phyloP scores from a whole-genome alignment of 495 filamentous ascomycete species.

The Parachaetomium inaequale region DNA sequence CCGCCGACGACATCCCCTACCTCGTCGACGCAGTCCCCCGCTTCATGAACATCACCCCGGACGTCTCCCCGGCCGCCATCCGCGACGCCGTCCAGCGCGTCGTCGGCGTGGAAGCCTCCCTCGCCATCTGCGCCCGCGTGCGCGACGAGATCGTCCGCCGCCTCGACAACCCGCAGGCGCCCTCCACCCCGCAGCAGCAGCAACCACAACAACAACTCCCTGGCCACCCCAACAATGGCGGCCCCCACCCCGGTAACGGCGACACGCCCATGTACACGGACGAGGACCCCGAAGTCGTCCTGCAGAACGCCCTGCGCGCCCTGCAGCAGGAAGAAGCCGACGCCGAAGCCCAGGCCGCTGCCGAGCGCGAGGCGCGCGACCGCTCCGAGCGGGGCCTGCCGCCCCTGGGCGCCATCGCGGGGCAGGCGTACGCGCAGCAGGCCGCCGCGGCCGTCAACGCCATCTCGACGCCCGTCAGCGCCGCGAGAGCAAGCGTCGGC shows the following conservation, averaged over 20 bases:
- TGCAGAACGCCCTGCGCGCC: constrained; percentile 47
- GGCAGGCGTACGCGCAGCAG: constrained; percentile 34
- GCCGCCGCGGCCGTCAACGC: constrained; percentile 30
- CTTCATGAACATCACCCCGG: constrained; percentile 46
- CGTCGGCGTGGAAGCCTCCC: constrained; percentile 45
- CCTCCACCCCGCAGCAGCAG: constrained; percentile 25
- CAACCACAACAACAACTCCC: constrained; percentile 11
- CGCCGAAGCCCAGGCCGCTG: constrained; percentile 46
- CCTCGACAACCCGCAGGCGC: constrained; percentile 33
- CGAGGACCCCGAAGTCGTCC: constrained; percentile 49
- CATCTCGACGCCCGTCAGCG: constrained; percentile 22
- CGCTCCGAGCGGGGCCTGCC: constrained; percentile 43
- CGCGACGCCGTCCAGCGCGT: constrained; percentile 45
- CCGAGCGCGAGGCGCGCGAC: constrained; percentile 43
- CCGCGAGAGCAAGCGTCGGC: constrained; percentile 13
- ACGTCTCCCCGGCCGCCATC: constrained; percentile 46
- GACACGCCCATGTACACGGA: constrained; percentile 29
- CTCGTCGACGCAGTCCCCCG: constrained; percentile 47
- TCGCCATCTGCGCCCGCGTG: constrained; percentile 47
- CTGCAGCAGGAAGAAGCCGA: constrained; percentile 50
- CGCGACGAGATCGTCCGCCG: constrained; percentile 49
- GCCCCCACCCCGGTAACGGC: constrained; percentile 14
- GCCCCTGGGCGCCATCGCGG: constrained; percentile 30
- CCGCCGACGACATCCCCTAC: constrained; percentile 48
- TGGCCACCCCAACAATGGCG: neutral